Base-by-base conservation (phyloP, 495 filamentous ascomycete genomes). In the Penicillium malachiteum region DNA sequence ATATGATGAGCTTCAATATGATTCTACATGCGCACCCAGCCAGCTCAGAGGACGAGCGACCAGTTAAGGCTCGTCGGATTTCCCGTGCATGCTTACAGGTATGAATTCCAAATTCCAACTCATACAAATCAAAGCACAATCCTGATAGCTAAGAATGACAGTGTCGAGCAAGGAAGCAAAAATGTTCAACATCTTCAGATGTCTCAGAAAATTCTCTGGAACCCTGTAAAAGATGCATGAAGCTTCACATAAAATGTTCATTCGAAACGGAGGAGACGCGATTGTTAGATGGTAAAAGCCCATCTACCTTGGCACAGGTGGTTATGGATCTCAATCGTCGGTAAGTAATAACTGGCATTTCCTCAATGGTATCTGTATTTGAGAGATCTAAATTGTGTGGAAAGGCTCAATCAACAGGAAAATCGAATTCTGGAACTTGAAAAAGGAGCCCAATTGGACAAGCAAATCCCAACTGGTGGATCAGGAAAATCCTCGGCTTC, bases 121-220 rank as follows among this genome's bases (percentile, higher is more conserved):
- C 3, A 17, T 13, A 9, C 6, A 9, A 30, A 12, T 17, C 4
- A 43, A 17, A 16, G 11, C 13, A 12, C 30, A 54, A 31, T n/a
- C 12, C 14, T 31, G 5, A 53, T n/a, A 43, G 4, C 7, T 14
- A 3, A 3, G 10, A 30, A 30, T 10, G n/a, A 31, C 52, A 62
- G 59, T 62, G 59, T 48, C 59, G 59, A 8, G 59, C 59, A 30
- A 54, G 59, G 17, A 62, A 62, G 18, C 59, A 62, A 41, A 40
- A 48, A 10, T 62, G 59, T 33, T 43, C 31, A 16, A 50, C 56
- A 30, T 55, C 56, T 0, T 48, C 56, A 8, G 33, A 38, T 5
- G 3, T 40, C 17, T 11, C 50, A 21, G 17, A 35, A 16, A 38
- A 35, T 37, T 33, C 54, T 7, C 58, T 57, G 18, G 46, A 47